Evolutionary conservation across 108 stramenopile genomes (phyloP), one percentile per base, ranked within the genome.

Genomic region (Nitzschia sp.): DNA sequence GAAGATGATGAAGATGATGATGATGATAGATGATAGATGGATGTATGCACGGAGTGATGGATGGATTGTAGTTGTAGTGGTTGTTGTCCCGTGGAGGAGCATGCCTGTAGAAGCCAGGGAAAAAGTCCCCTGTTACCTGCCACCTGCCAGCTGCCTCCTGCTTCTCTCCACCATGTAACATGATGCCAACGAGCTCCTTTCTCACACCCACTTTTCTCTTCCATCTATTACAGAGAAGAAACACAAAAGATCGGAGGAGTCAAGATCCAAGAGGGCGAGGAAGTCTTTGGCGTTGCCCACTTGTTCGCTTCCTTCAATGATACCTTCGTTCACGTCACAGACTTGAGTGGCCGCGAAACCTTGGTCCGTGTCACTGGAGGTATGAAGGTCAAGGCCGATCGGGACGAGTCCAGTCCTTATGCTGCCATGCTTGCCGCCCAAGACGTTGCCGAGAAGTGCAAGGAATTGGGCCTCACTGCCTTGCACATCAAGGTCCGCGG

Each of bases 381-480:
- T 50, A 99, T 99, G 99, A 99, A 99, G 87, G 99, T 99, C 67
- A 98, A 98, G 95, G 98, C 98, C 19, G 99, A 99, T 72, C 94
- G 98, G 59, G 99, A 99, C 68, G 99, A 99, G 84, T 91, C 96
- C 54, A 95, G 93, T 34, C 99, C 99, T 14, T 99, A 99, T 85
- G 99, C 99, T 61, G 98, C 99, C 50, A 98, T 98, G 99, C 94
- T 99, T 92, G 99, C 99, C 86, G 99, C 99, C 41, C 97, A 98
- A 83, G 99, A 99, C 66, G 97, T 96, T 43, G 98, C 97, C 43
- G 98, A 78, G 12, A 84, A 84, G 29, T 94, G 91, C 81, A 97
- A 95, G 77, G 97, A 97, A 65, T 78, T 99, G 69, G 99, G 99
- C 66, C 94, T 99, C 75, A 98, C 98, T 17, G 98, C 99, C 44